Percentiles rank a stretch among this genome's conserved stretches.
These are phyloP conservation scores for Agastache rugosa DNA, from an alignment of 257 asterid species.

Conservation along the genomic window DNA sequence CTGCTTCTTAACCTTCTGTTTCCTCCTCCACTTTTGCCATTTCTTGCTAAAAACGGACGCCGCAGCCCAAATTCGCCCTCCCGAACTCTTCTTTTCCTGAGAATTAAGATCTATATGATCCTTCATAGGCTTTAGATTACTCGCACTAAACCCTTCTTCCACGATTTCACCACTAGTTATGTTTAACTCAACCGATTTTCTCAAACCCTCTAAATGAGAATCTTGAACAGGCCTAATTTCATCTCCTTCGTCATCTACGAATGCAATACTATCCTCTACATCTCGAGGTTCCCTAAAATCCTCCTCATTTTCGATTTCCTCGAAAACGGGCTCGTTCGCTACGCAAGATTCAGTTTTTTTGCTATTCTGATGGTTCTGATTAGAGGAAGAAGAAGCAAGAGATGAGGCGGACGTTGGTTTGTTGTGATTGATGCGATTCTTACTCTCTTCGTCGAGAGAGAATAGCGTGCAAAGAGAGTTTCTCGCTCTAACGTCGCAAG, in stretches of 20 bases:
- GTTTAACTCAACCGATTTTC: constrained; percentile 45
- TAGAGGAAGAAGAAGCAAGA: constrained; percentile 36
- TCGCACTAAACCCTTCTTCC: constrained; percentile 49
- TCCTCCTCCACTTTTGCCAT: constrained; percentile 87
- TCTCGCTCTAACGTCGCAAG: constrained; percentile 86
- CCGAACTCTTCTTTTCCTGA: constrained; percentile 63
- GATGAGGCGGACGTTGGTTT: constrained; percentile 36
- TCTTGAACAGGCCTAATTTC: constrained; percentile 64
- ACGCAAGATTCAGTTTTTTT: constrained; percentile 41
- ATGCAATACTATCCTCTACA: constrained; percentile 41
- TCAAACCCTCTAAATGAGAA: constrained; percentile 45
- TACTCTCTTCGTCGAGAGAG: constrained; percentile 55
- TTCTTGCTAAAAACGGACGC: constrained; percentile 90
- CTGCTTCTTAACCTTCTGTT: constrained; percentile 78
- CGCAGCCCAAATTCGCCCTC: constrained; percentile 81
- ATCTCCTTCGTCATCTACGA: constrained; percentile 47
- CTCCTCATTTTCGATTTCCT: constrained; percentile 49
- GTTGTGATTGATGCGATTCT: constrained; percentile 18
- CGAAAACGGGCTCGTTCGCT: constrained; percentile 54
- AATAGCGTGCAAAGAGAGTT: constrained; percentile 73
- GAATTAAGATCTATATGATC: constrained; percentile 77
- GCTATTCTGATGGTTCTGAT: constrained; percentile 36
- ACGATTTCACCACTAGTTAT: constrained; percentile 58
- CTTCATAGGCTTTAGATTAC: constrained; percentile 71
- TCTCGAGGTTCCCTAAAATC: constrained; percentile 37